Conservation (phyloP, 2,329 filamentous ascomycete species). For the Paecilomyces fulvus region DNA sequence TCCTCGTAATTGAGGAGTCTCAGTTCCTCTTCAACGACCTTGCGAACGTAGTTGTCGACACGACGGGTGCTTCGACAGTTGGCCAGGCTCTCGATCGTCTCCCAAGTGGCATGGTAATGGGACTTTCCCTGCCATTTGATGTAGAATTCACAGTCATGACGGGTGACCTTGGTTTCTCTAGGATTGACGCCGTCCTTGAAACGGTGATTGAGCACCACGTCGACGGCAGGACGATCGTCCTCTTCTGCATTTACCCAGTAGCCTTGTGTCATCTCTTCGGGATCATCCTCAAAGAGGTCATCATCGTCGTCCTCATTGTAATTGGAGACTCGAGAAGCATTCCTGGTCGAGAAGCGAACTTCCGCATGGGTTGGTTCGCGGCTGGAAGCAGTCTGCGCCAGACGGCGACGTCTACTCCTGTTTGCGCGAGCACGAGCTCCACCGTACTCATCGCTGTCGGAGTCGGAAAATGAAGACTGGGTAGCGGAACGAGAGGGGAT, state of each 20-base stretch:
- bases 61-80: conserved; percentile 78
- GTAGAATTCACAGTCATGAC: conserved; percentile 75
- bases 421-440: conserved; percentile 61
- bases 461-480: conserved; percentile 59
- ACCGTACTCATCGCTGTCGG: conserved; percentile 64
- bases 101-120: conserved; percentile 94
- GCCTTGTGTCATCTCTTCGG: conserved; percentile 56
- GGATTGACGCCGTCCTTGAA: conserved; percentile 57
- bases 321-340: conserved; percentile 64
- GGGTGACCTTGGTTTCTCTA: conserved; percentile 20
- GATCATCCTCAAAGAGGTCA: conserved; percentile 47
- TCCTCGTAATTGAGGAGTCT: conserved; percentile 66
- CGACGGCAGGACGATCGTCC: conserved; percentile 76
- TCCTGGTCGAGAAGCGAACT: conserved; percentile 84
- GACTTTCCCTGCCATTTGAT: conserved; percentile 98
- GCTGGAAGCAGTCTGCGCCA: conserved; percentile 56
- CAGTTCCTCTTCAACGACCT: conserved; percentile 70
- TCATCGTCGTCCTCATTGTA: conserved; percentile 58
- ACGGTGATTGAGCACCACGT: conserved; percentile 81
- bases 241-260: conserved; percentile 64
- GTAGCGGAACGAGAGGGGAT: conserved; percentile 38
- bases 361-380: conserved; percentile 62
- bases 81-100: conserved; percentile 64
- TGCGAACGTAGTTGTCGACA: conserved; percentile 90
- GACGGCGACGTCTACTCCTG: conserved; percentile 68